Percentiles rank a stretch among this genome's conserved stretches.
Evolutionary conservation across 2,329 filamentous ascomycete genomes (phyloP).

Genomic region (Fonsecaea multimorphosa): DNA sequence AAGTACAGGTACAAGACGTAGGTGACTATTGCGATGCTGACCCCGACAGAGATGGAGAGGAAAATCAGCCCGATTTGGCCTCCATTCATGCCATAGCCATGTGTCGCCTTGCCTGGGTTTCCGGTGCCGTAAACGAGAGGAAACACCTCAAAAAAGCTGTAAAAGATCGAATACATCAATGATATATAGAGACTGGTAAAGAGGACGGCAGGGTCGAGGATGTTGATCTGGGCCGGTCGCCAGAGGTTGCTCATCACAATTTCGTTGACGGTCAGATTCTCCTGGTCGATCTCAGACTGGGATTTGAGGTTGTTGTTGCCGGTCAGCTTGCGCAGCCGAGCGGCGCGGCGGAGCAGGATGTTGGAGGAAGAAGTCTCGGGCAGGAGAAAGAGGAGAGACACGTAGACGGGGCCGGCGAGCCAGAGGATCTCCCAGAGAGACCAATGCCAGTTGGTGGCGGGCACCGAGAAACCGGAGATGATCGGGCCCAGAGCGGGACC

Average conservation of each 20-base stretch:
- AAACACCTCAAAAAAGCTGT: conserved; percentile 70
- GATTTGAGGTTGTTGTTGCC: conserved; percentile 63
- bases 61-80: conserved; percentile 67
- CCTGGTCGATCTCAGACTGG: conserved; percentile 69
- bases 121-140: conserved; percentile 65
- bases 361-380: conserved; percentile 67
- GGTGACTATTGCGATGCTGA: conserved; percentile 57
- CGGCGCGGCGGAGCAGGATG: conserved; percentile 67
- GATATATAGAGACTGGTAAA: conserved; percentile 68
- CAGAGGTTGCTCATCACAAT: conserved; percentile 62
- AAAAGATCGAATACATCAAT: conserved; percentile 59
- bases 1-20: conserved; percentile 62
- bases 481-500: conserved; percentile 66
- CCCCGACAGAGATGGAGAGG: conserved; percentile 64
- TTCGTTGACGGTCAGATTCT: conserved; percentile 54
- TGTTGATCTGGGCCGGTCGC: conserved; percentile 64
- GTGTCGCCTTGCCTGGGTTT: conserved; percentile 43
- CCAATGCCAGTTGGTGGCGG: conserved; percentile 65
- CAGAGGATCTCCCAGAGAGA: conserved; percentile 66
- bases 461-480: conserved; percentile 65
- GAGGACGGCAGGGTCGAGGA: conserved; percentile 66
- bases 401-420: conserved; percentile 63
- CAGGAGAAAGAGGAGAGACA: conserved; percentile 66
- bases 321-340: conserved; percentile 65
- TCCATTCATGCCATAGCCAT: conserved; percentile 64